phyloP scores from a whole-genome alignment of 768 basidiomycete genomes.

The Phylloporus sp. region DNA sequence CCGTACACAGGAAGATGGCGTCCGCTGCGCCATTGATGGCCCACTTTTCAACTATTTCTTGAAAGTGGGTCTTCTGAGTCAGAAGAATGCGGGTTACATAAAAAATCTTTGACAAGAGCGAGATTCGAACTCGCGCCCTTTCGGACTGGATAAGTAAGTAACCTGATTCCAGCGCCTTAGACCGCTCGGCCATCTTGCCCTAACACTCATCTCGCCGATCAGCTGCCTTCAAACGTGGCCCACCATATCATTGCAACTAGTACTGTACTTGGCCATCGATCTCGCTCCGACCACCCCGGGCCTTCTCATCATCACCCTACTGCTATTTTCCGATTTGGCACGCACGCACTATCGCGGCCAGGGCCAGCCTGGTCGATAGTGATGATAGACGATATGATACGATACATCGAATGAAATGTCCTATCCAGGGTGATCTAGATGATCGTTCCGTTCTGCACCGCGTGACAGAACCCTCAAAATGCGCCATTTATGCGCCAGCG shows the following conservation, averaged over 20 bases:
- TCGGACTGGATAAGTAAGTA: slow-evolving; percentile 19
- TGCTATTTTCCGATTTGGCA: too few relatives aligned
- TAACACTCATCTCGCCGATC: too few relatives aligned
- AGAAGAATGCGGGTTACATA: too few relatives aligned
- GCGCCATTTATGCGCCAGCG: neutral
- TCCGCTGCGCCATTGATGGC: neutral
- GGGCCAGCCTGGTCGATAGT: neutral
- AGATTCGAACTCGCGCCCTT: slow-evolving; percentile 37
- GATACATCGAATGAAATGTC: neutral
- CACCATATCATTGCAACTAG: too few relatives aligned
- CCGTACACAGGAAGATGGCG: neutral
- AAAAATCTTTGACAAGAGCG: slow-evolving; percentile 29
- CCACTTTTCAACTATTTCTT: too few relatives aligned
- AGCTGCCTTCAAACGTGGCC: too few relatives aligned
- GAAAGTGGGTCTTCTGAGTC: too few relatives aligned
- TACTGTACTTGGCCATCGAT: too few relatives aligned
- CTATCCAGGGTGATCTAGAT: slow-evolving; percentile 2
- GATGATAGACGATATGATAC: neutral
- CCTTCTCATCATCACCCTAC: neutral
- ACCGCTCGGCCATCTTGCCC: slow-evolving; percentile 54
- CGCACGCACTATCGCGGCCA: neutral
- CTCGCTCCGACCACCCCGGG: neutral
- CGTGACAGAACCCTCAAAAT: slow-evolving; percentile 1
- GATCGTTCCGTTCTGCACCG: neutral
- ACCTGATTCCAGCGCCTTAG: slow-evolving; percentile 56